Evolutionary conservation across 441 rosid genomes (phyloP).

Genomic region (Adansonia rubrostipa): DNA sequence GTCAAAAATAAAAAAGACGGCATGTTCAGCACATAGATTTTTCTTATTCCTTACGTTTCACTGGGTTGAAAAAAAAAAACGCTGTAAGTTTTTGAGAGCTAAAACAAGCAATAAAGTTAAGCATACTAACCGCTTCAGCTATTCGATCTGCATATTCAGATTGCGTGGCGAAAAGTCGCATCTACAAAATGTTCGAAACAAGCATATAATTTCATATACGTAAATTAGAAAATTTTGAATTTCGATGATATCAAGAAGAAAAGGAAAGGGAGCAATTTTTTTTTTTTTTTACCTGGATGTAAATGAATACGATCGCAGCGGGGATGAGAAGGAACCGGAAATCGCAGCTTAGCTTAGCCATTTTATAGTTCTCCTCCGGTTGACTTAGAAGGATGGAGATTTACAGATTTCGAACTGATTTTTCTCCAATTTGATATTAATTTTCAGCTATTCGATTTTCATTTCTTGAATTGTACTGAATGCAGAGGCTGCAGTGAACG

Average conservation of each 20-base stretch:
- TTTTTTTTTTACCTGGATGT: slow-evolving; percentile 61
- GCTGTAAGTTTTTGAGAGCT: slow-evolving; percentile 11
- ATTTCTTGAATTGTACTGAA: background rate
- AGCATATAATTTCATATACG: background rate
- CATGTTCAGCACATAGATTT: background rate
- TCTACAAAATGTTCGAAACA: slow-evolving; percentile 38
- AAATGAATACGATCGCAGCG: slow-evolving; percentile 77
- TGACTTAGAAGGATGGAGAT: no score
- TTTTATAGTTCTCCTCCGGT: background rate
- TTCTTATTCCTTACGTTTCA: background rate
- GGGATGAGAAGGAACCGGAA: slow-evolving; percentile 77
- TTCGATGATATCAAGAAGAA: background rate
- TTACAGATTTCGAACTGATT: background rate
- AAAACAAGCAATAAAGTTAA: background rate
- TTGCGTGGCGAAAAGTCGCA: slow-evolving; percentile 86
- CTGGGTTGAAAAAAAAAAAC: background rate
- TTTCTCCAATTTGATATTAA: background rate
- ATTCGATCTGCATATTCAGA: slow-evolving; percentile 86
- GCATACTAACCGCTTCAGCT: slow-evolving; percentile 64
- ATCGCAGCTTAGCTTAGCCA: slow-evolving; percentile 51
- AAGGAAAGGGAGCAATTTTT: background rate
- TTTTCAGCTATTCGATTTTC: slow-evolving; percentile 8
- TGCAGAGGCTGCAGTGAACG: background rate
- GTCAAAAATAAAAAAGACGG: slow-evolving; percentile 11
- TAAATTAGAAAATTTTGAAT: background rate